Base-by-base conservation (phyloP, 2,329 filamentous ascomycete genomes). In the Epichloe gansuensis region DNA sequence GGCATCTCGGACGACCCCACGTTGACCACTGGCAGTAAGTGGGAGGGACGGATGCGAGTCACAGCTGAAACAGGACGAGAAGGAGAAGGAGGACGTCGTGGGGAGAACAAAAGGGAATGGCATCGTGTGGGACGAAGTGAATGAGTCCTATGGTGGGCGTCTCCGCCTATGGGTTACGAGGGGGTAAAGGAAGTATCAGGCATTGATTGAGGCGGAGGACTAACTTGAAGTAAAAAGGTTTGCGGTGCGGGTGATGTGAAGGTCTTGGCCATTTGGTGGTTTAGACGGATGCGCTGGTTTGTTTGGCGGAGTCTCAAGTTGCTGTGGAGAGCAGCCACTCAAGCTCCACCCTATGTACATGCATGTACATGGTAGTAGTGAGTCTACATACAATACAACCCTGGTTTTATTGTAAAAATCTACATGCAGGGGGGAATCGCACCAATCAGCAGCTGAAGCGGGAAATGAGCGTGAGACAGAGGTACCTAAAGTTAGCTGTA, bases 21-120 rank as follows among this genome's bases (percentile, higher is more conserved):
- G 87, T 63, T 88, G 82, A 8, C 87, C 91, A 58, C 89, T 90
- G 23, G 89, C 84, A 51, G 80, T 79, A 60, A 91, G 79, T 25
- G 89, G 88, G 42, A 98, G 76, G 0, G 91, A 95, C 3, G 93
- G 91, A 68, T 97, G 91, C 3, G 88, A 89, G 57, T 83, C 80
- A 62, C 86, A 91, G 60, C 72, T 78, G 68, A 95, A 84, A 67
- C 76, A 85, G 39, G 84, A 75, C 23, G 87, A 85, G 64, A 95
- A 91, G 50, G 87, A 84, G 63, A 95, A 84, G 51, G 85, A 80
- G 36, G 89, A 95, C 5, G 91, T 96, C 1, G 91, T 97, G 2
- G 93, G 90, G 35, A 97, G 80, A 11, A 80, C 72, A 63, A 95
- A 96, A 12, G 87, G 85, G 64, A 87, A 97, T 35, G 91, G 90